A percentile compares a stretch with the other conserved stretches of the same genome.
Evolutionary conservation across 2,329 filamentous ascomycete species (phyloP).

Genomic region (Microdochium nivale): DNA sequence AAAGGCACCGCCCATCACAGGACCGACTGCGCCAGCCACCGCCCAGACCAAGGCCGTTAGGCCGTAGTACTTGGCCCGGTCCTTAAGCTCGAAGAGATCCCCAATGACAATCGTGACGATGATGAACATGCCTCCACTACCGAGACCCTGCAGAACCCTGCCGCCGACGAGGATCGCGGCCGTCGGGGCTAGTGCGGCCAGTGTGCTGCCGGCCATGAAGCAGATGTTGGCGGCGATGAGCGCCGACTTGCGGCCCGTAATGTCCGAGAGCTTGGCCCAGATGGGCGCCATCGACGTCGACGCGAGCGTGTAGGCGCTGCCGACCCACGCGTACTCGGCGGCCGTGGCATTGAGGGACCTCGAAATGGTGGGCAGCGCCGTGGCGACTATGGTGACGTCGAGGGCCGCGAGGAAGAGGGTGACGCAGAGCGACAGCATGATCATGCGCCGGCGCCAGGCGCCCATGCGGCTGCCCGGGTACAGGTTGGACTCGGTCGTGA

Average conservation of each 20-base stretch:
- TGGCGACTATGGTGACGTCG: constrained; percentile 30
- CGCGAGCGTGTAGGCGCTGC: constrained; percentile 52
- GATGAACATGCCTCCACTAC: constrained; percentile 25
- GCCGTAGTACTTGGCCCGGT: constrained; percentile 36
- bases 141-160: constrained; percentile 24
- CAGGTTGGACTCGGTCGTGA: neutral
- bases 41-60: constrained; percentile 50
- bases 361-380: constrained; percentile 39
- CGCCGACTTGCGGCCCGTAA: constrained; percentile 30
- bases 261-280: constrained; percentile 42
- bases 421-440: constrained; percentile 4
- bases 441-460: constrained; percentile 1
- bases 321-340: constrained; percentile 58
- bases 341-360: constrained; percentile 38
- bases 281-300: constrained; percentile 48
- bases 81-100: constrained; percentile 25
- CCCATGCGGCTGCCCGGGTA: constrained; percentile 1
- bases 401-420: constrained; percentile 3
- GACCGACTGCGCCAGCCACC: constrained; percentile 43
- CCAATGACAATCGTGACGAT: constrained; percentile 26
- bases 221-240: constrained; percentile 22
- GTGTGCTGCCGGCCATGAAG: constrained; percentile 27
- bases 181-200: constrained; percentile 21
- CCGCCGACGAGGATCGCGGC: constrained; percentile 26
- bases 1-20: constrained; percentile 48